Conservation (phyloP, 495 filamentous ascomycete genomes). For the Talaromyces trachyspermus region DNA sequence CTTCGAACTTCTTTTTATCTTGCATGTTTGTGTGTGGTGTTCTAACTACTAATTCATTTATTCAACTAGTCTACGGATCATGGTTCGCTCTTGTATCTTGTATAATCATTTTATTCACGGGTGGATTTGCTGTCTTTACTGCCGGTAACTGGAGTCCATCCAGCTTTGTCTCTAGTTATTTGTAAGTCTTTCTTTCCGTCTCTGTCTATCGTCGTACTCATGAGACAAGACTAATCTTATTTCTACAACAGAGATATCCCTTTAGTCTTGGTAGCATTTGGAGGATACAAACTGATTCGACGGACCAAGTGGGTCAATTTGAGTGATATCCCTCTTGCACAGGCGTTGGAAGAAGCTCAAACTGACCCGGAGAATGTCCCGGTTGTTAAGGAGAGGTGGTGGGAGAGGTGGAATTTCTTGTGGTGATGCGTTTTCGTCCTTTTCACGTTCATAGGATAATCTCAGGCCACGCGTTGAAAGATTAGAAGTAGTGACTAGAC, state of each 20-base stretch:
- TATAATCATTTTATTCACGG: conserved; percentile 46
- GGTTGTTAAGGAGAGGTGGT: conserved; percentile 15
- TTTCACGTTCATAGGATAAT: too few relatives aligned
- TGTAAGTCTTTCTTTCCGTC: conserved; percentile 20
- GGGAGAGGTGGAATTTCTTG: conserved; percentile 22
- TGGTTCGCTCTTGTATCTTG: conserved; percentile 54
- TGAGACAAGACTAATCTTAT: neutral
- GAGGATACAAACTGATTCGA: conserved; percentile 33
- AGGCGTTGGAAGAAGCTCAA: conserved; percentile 25
- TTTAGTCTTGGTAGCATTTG: conserved; percentile 34
- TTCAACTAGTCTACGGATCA: conserved; percentile 38
- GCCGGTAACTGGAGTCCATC: conserved; percentile 28
- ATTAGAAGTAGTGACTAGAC: too few relatives aligned
- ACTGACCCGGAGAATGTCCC: conserved; percentile 28
- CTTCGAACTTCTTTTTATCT: too few relatives aligned
- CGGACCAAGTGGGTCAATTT: conserved; percentile 27
- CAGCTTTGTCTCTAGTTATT: conserved; percentile 28
- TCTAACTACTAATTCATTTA: too few relatives aligned
- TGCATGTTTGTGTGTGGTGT: too few relatives aligned
- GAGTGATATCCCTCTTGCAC: conserved; percentile 22
- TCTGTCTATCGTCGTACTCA: too few relatives aligned
- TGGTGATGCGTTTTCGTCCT: conserved; percentile 25
- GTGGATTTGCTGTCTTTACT: conserved; percentile 55
- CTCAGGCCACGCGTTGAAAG: too few relatives aligned
- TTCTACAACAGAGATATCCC: conserved; percentile 27